phyloP scores from a whole-genome alignment of 176 grass and related monocot species.

The Cymbopogon citratus region DNA sequence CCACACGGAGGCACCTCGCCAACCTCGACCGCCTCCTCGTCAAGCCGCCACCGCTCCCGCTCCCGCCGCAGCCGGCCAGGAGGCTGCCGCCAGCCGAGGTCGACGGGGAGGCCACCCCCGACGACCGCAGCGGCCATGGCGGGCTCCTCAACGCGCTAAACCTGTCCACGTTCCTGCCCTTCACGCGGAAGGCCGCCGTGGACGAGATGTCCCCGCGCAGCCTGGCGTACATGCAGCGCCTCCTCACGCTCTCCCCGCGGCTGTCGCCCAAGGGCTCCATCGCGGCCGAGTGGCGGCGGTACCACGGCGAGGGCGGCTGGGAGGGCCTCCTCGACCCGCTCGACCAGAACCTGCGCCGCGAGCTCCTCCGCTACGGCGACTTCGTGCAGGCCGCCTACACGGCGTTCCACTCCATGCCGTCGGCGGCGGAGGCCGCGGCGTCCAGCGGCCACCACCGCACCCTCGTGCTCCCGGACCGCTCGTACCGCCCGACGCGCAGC shows the following conservation, averaged over 20 bases:
- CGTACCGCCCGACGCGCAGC: slow-evolving; percentile 51
- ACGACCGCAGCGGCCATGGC: slow-evolving; percentile 12
- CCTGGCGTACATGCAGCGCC: slow-evolving; percentile 56
- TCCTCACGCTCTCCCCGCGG: slow-evolving; percentile 48
- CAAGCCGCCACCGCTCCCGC: slow-evolving; percentile 27
- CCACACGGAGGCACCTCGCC: slow-evolving; percentile 59
- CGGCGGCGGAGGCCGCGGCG: neutral
- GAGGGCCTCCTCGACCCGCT: slow-evolving; percentile 60
- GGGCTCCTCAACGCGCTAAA: slow-evolving; percentile 44
- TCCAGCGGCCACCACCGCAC: slow-evolving; percentile 12
- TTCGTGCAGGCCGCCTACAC: slow-evolving; percentile 59
- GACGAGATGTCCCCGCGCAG: slow-evolving; percentile 74
- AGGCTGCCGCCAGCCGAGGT: neutral
- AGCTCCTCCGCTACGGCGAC: slow-evolving; percentile 69
- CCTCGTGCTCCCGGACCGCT: slow-evolving; percentile 44
- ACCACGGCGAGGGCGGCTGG: slow-evolving; percentile 59
- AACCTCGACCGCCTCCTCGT: slow-evolving; percentile 66
- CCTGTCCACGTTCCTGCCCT: slow-evolving; percentile 39
- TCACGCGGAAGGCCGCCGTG: slow-evolving; percentile 2
- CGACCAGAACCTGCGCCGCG: slow-evolving; percentile 61
- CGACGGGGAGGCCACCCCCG: neutral
- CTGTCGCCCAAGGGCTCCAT: slow-evolving; percentile 52
- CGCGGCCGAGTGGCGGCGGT: slow-evolving; percentile 41
- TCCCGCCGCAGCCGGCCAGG: neutral
- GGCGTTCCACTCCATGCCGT: slow-evolving; percentile 54